Base-by-base conservation (phyloP, 2,329 filamentous ascomycete species). In the Anthostomella pinea region DNA sequence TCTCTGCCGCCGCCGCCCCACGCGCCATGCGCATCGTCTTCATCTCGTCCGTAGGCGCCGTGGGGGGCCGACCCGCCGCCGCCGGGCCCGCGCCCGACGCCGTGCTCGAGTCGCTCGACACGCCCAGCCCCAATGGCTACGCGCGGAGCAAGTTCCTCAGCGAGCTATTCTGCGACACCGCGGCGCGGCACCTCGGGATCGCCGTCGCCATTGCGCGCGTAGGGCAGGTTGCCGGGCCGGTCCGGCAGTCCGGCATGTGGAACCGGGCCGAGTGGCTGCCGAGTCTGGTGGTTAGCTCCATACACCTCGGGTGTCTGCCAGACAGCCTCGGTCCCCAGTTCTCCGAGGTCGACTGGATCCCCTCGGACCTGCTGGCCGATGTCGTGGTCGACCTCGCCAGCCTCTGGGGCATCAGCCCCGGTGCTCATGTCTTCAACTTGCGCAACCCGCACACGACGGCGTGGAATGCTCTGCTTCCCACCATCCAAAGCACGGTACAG, bases 251-350 rank as follows among this genome's bases (percentile, higher is more conserved):
- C 4, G 63, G 62, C 1, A 23, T 56, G 3, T 70, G 67, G 67
- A 69, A 66, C 28, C 51, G 52, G 4, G 49, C 55, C 3, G 68
- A 71, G 49, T 69, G 65, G 49, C 56, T 70, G 5, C 60, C 66
- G 2, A 63, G 58, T 46, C 57, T 73, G 16, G 48, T 72, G 4
- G 39, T 60, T 4, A 67, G 62, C 33, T 67, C 65, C 0, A 44
- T 58, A 5, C 52, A 62, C 7, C 45, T 69, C 1, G 57, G 61
- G 0, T 51, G 49, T 4, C 27, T 73, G 1, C 69, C 70, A 1
- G 49, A 56, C 3, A 44, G 52, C 5, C 45, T 72, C 4, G 64
- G 63, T 2, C 22, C 50, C 2, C 47, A 42, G 6, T 49, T 64
- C 13, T 48, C 51, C 4, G 42, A 42, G 1, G 52, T 72, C 3